These are phyloP conservation scores for Hypoxylon sp. DNA, from an alignment of 2,329 filamentous ascomycete species.

Conservation along the genomic window DNA sequence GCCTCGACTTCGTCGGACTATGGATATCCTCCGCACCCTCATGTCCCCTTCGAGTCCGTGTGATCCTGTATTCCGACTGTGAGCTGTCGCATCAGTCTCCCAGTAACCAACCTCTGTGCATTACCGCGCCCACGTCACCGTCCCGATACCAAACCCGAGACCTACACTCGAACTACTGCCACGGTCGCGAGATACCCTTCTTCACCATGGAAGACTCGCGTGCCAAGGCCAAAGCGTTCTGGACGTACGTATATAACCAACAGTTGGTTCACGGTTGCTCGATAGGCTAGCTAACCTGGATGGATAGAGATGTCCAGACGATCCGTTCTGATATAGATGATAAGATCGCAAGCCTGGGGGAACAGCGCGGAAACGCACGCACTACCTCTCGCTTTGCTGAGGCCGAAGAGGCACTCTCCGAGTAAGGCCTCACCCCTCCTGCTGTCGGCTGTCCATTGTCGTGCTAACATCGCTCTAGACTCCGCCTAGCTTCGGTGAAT, in stretches of 20 bases:
- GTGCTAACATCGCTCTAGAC: conserved; percentile 53
- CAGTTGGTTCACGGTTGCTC: neutral
- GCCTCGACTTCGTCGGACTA: conserved; percentile 41
- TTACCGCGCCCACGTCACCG: conserved; percentile 28
- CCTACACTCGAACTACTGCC: conserved; percentile 11
- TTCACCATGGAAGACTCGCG: conserved; percentile 40
- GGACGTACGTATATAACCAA: conserved; percentile 39
- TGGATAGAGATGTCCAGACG: conserved; percentile 41
- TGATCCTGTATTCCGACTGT: conserved; percentile 44
- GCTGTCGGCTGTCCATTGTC: conserved; percentile 11
- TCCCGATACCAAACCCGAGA: conserved; percentile 10
- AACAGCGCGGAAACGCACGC: conserved; percentile 41
- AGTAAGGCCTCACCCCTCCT: conserved; percentile 39
- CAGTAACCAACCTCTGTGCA: conserved; percentile 32
- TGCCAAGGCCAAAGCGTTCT: conserved; percentile 40
- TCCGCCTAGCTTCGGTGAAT: conserved; percentile 75
- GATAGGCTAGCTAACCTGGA: conserved; percentile 24
- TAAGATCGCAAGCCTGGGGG: conserved; percentile 41
- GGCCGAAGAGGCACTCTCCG: conserved; percentile 44
- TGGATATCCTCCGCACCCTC: conserved; percentile 44
- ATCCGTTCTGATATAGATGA: conserved; percentile 40
- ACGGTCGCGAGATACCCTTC: conserved; percentile 7
- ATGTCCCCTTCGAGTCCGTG: conserved; percentile 43
- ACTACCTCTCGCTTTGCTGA: conserved; percentile 45
- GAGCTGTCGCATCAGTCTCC: conserved; percentile 39